Conservation (phyloP, 768 basidiomycete genomes). For the Termitomyces sp. region DNA sequence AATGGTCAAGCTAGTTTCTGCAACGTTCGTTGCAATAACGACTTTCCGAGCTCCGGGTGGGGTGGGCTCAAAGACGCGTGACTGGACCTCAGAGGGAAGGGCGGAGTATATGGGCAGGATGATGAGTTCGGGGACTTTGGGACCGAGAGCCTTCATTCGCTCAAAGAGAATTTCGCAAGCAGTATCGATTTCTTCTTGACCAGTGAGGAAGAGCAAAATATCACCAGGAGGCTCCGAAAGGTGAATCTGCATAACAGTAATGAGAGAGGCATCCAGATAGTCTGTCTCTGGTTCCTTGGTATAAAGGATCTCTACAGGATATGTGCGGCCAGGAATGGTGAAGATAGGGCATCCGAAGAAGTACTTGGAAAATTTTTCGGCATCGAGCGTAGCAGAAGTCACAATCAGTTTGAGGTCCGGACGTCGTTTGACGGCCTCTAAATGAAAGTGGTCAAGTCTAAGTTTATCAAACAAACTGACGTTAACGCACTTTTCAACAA, state of each 20-base stretch:
- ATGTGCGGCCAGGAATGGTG: conserved; percentile 99
- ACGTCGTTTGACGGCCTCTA: conserved; percentile 92
- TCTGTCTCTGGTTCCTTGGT: conserved; percentile 98
- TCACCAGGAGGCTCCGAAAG: conserved; percentile 97
- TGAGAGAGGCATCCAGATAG: conserved; percentile 96
- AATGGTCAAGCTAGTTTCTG: conserved; percentile 97
- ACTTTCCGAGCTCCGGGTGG: conserved; percentile 98
- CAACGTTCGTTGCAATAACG: conserved; percentile 99
- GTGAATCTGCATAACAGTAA: conserved; percentile 99
- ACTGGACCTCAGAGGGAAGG: conserved; percentile 96
- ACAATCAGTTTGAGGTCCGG: conserved; percentile 97
- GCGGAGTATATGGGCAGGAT: conserved; percentile 98
- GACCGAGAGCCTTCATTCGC: conserved; percentile 97
- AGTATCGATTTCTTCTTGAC: conserved; percentile 98
- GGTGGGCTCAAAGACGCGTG: conserved; percentile 95
- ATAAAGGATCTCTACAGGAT: conserved; percentile 96
- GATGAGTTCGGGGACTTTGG: conserved; percentile 96
- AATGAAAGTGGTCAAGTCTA: conserved; percentile 14
- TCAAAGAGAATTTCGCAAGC: conserved; percentile 96
- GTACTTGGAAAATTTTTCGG: conserved; percentile 99
- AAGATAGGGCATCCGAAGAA: conserved; percentile 99
- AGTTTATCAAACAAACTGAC: neutral
- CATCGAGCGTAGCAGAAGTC: conserved; percentile 97
- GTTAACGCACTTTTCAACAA: conserved; percentile 74
- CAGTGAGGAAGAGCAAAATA: conserved; percentile 93